A percentile compares a stretch with the other conserved stretches of the same genome.
These are phyloP conservation scores for Hydnomerulius pinastri DNA, from an alignment of 768 basidiomycete genomes.

Conservation along the genomic window DNA sequence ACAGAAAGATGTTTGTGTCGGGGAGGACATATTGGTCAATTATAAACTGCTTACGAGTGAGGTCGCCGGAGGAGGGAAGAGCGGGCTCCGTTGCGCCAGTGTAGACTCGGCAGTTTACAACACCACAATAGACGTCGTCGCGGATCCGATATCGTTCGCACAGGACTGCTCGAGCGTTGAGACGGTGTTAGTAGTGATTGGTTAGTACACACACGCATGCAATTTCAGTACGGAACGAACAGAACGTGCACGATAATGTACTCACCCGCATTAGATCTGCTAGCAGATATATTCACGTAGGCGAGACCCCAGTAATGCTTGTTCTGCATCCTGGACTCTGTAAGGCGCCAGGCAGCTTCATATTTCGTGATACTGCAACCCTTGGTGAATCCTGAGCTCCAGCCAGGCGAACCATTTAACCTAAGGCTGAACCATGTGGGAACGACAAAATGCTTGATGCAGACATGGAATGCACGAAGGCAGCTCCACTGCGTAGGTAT, in stretches of 20 bases:
- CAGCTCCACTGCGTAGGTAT: slow-evolving; percentile 87
- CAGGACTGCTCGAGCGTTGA: slow-evolving; percentile 57
- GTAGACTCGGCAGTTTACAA: slow-evolving; percentile 70
- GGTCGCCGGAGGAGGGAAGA: slow-evolving; percentile 63
- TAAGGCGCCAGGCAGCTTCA: slow-evolving; percentile 84
- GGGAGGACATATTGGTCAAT: slow-evolving; percentile 83
- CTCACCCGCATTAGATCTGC: slow-evolving; percentile 81
- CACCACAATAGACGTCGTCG: slow-evolving; percentile 87
- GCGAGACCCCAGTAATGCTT: slow-evolving; percentile 86
- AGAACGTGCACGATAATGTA: background rate
- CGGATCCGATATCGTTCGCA: slow-evolving; percentile 94
- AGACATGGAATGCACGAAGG: slow-evolving; percentile 59
- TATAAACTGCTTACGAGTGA: slow-evolving; percentile 55
- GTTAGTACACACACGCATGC: slow-evolving; percentile 16
- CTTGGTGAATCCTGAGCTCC: slow-evolving; percentile 72
- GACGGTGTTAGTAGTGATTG: too few species aligned
- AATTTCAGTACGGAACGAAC: slow-evolving; percentile 1
- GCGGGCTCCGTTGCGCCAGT: slow-evolving; percentile 37
- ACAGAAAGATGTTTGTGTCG: slow-evolving; percentile 93
- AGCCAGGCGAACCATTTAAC: slow-evolving; percentile 90
- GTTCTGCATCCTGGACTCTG: slow-evolving; percentile 69
- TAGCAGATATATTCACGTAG: slow-evolving; percentile 88
- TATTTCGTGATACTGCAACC: slow-evolving; percentile 89
- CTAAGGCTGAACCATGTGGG: slow-evolving; percentile 34
- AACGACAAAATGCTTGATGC: slow-evolving; percentile 4